Evolutionary conservation across 331 rosid species (phyloP).

Genomic region (Saraca asoca): DNA sequence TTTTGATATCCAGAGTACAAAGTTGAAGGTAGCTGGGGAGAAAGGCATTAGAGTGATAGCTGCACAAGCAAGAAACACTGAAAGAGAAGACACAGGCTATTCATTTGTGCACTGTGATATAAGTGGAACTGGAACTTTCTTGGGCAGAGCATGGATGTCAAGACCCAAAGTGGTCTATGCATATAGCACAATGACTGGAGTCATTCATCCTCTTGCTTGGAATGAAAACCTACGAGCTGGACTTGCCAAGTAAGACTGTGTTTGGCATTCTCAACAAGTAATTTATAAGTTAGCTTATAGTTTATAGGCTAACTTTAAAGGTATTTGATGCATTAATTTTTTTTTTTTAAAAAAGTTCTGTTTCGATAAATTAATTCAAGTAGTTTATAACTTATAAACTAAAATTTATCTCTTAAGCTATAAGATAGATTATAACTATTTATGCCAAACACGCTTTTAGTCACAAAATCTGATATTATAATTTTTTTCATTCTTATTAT

Average conservation of each 20-base stretch:
- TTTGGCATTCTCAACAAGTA: no score
- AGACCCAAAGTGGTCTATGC: conserved; percentile 45
- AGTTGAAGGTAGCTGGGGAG: conserved; percentile 35
- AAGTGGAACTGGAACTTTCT: conserved; percentile 39
- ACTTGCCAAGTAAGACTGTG: conserved; percentile 36
- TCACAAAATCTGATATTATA: no score
- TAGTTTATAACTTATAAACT: no score
- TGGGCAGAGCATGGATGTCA: conserved; percentile 65
- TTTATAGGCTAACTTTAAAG: no score
- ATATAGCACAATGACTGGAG: conserved; percentile 38
- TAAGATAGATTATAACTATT: no score
- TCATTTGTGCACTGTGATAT: conserved; percentile 59
- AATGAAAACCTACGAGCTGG: conserved; percentile 24
- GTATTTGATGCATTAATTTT: no score
- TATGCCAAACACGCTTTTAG: no score
- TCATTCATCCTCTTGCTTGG: conserved; percentile 52
- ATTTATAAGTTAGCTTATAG: no score
- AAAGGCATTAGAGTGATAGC: conserved; percentile 35
- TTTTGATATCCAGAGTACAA: conserved; percentile 34
- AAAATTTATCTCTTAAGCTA: no score
- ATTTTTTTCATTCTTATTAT: no score
- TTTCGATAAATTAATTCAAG: no score
- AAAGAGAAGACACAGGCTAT: conserved; percentile 38
- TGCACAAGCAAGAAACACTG: conserved; percentile 54
- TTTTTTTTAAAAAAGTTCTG: no score